Evolutionary conservation across 257 asterid species (phyloP).

Genomic region (Ilex asprella): DNA sequence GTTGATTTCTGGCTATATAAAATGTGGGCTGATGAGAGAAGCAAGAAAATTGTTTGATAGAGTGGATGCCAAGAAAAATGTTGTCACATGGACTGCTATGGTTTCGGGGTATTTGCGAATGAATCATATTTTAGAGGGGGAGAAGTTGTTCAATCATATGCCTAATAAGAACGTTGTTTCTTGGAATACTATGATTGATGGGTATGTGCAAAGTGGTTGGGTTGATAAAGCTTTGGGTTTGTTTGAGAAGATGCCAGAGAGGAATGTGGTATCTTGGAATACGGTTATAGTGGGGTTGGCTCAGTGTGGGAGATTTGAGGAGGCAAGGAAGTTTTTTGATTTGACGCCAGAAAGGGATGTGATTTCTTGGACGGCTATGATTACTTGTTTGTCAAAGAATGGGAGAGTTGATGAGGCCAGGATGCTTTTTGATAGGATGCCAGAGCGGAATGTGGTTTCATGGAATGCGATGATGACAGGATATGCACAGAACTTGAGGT

Average conservation of each 20-base stretch:
- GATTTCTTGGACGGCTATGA: constrained; percentile 52
- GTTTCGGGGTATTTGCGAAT: constrained; percentile 40
- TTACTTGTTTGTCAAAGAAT: constrained; percentile 39
- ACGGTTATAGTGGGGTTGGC: constrained; percentile 46
- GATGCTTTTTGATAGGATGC: constrained; percentile 41
- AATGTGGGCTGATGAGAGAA: constrained; percentile 37
- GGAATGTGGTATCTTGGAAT: constrained; percentile 55
- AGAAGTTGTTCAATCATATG: constrained; percentile 48
- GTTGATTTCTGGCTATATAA: constrained; percentile 49
- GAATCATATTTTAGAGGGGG: constrained; percentile 32
- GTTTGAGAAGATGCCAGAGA: constrained; percentile 50
- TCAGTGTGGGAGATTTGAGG: constrained; percentile 37
- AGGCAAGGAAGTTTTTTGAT: constrained; percentile 38
- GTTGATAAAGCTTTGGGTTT: constrained; percentile 38
- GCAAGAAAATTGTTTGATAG: constrained; percentile 48
- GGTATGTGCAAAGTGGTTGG: constrained; percentile 29
- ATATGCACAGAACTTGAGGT: constrained; percentile 31
- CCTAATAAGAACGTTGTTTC: constrained; percentile 45
- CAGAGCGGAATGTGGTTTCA: constrained; percentile 47
- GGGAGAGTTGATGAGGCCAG: constrained; percentile 49
- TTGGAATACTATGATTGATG: constrained; percentile 61
- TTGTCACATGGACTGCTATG: constrained; percentile 58
- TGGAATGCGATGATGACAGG: constrained; percentile 66
- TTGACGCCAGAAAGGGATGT: constrained; percentile 43
- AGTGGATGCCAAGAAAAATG: constrained; percentile 45